Base-by-base conservation (phyloP, 2,329 filamentous ascomycete genomes). In the Fusarium sp. region DNA sequence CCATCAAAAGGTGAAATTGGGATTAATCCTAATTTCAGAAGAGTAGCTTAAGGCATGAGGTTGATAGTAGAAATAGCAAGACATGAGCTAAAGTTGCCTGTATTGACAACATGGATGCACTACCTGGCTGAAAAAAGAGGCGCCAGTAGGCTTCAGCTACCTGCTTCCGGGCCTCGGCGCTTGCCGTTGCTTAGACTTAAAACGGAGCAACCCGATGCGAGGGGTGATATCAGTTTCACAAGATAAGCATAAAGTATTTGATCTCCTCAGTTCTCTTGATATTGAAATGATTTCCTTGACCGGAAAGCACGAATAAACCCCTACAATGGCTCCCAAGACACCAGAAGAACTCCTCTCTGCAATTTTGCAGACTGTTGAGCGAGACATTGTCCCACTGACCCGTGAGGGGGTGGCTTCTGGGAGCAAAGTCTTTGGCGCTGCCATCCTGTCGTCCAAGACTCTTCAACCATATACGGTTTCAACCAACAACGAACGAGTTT, bases 401-500 rank as follows among this genome's bases (percentile, higher is more conserved):
- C 76, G 75, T 1, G 67, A 76, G 9, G 86, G 86, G 37, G 85
- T 89, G 44, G 78, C 82, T 0, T 84, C 84, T 0, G 87, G 87
- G 54, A 85, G 82, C 76, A 89, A 89, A 70, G 78, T 89, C 37
- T 89, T 89, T 69, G 87, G 87, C 13, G 87, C 87, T 4, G 86
- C 87, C 10, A 85, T 89, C 63, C 79, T 89, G 5, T 78, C 81
- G 8, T 81, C 83, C 1, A 50, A 76, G 3, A 75, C 73, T 15
- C 82, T 89, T 7, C 46, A 69, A 0, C 80, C 84, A 3, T 75
- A 86, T 13, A 86, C 84, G 0, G 82, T 86, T 7, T 82, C 86
- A 10, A 89, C 86, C 47, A 89, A 89, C 79, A 84, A 89, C 75
- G 87, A 89, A 75, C 81, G 81, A 11, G 75, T 75, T 1, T 89